These are phyloP conservation scores for Fomitopsis serialis DNA, from an alignment of 768 basidiomycete species.

Conservation along the genomic window DNA sequence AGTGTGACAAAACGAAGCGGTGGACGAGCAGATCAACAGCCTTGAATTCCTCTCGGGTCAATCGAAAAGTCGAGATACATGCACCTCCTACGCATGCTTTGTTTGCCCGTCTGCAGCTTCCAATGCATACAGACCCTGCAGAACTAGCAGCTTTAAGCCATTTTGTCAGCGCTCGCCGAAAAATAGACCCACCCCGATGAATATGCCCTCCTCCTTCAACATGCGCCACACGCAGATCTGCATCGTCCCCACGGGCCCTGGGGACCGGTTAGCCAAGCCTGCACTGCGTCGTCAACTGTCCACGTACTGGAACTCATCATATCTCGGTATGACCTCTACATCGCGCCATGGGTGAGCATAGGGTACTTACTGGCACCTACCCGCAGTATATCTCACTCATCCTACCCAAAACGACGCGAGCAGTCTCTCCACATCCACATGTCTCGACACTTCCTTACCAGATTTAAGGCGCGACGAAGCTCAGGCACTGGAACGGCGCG, in stretches of 20 bases:
- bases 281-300: neutral
- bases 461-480: conserved; percentile 82
- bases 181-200: conserved; percentile 64
- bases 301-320: conserved; percentile 72
- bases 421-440: neutral
- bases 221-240: conserved; percentile 92
- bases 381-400: conserved; percentile 47
- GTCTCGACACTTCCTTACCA: conserved; percentile 48
- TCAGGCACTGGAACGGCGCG: conserved; percentile 88
- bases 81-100: conserved; percentile 41
- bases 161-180: neutral
- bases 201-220: conserved; percentile 88
- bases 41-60: neutral
- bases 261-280: neutral
- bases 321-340: conserved; percentile 74
- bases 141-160: conserved; percentile 58
- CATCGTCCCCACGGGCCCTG: conserved; percentile 86
- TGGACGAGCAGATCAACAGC: neutral
- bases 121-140: conserved; percentile 87
- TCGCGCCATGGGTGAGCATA: neutral
- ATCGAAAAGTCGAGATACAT: conserved; percentile 23
- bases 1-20: too few species aligned
- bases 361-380: neutral
- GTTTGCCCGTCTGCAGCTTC: conserved; percentile 84
- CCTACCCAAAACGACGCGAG: conserved; percentile 35